Percentiles rank a stretch among this genome's conserved stretches.
These are phyloP conservation scores for Suillus placidus DNA, from an alignment of 768 basidiomycete species.

Conservation along the genomic window DNA sequence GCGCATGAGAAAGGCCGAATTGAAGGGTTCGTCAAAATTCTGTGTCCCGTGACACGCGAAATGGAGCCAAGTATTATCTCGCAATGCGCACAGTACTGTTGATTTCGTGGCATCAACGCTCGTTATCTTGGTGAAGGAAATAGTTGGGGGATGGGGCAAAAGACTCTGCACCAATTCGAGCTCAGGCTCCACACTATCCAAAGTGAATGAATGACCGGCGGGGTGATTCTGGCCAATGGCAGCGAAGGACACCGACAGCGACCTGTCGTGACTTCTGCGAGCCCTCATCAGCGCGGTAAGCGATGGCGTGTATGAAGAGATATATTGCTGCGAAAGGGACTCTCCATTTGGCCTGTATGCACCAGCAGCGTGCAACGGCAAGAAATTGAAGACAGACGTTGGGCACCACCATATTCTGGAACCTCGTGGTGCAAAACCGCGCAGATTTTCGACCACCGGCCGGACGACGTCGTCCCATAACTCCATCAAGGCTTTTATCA, in stretches of 20 bases:
- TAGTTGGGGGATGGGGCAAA: not conserved
- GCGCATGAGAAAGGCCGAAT: slow-evolving; percentile 7
- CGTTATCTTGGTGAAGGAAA: slow-evolving; percentile 7
- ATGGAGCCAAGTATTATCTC: slow-evolving; percentile 18
- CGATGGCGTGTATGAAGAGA: slow-evolving; percentile 4
- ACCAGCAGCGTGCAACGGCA: slow-evolving; percentile 19
- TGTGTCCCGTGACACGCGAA: slow-evolving; percentile 23
- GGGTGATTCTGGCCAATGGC: slow-evolving; percentile 10
- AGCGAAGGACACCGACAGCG: not conserved
- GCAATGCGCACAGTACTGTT: not conserved
- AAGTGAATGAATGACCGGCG: not conserved
- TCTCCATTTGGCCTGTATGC: not conserved
- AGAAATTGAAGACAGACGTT: slow-evolving; percentile 10
- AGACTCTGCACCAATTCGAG: not conserved
- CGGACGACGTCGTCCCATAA: not conserved
- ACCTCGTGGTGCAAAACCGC: not conserved
- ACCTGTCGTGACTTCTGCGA: not conserved
- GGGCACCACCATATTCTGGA: slow-evolving; percentile 15
- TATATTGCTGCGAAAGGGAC: not conserved
- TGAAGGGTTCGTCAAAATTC: slow-evolving; percentile 14
- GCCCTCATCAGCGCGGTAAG: too few relatives aligned
- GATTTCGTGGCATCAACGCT: not conserved
- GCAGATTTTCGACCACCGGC: not conserved
- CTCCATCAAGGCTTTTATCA: not conserved
- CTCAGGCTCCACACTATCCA: not conserved